Base-by-base conservation (phyloP, 2,329 filamentous ascomycete genomes). In the Colletotrichum higginsianum region DNA sequence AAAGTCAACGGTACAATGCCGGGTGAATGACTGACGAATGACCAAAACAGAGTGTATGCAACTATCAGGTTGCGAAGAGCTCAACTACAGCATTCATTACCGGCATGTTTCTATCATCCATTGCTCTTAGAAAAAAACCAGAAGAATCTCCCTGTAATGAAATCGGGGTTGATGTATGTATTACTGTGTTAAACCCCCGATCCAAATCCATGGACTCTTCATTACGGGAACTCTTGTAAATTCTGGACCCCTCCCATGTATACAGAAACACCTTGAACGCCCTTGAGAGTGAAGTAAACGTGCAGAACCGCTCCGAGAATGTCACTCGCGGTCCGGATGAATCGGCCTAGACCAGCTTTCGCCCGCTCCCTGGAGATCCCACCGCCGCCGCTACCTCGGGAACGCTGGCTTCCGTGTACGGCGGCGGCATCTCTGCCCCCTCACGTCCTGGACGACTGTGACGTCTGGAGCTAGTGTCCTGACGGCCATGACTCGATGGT, bases 381-480 rank as follows among this genome's bases (percentile, higher is more conserved):
- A 21, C 38, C 11, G 49, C 26, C n/a, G 21, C 13, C 9, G n/a
- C 18, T 12, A 18, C 61, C 40, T 52, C 47, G 11, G 23, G 15
- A 35, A 23, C 38, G n/a, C 23, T 46, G 13, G 38, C 47, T 23
- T 63, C 61, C 40, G 23, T 52, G 42, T 63, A 63, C 0, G 61
- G 61, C 18, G 61, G 61, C n/a, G 61, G 61, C 49, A 63, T 63
- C 38, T 63, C 61, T 3, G 61, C 18, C 13, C 21, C 8, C 21
- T 23, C 23, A 3, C 13, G 4, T 15, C 7, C 38, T 8, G 49
- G 38, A 15, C 16, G 18, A 21, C 2, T 9, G n/a, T 63, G 61
- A 3, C 35, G 49, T 7, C 47, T 55, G 2, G 49, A 15, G n/a
- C 15, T 23, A 5, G 16, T 5, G 11, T 26, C 15, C 30, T 23